Percentiles rank a stretch among this genome's conserved stretches.
These are phyloP conservation scores for Spathaspora sp. DNA, from an alignment of 805 yeast species.

Conservation along the genomic window DNA sequence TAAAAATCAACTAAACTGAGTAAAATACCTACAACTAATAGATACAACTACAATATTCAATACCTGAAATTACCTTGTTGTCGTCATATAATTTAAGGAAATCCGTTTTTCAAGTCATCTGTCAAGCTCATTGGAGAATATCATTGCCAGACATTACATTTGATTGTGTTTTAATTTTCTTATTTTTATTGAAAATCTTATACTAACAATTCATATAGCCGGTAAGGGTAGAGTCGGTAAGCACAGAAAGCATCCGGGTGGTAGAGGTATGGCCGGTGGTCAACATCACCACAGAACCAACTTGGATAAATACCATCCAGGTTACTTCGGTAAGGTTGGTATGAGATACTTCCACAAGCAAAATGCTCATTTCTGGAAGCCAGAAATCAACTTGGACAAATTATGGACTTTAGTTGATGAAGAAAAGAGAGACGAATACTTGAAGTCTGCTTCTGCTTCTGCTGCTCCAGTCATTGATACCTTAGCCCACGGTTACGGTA, in stretches of 20 bases:
- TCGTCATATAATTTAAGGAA: too few relatives aligned
- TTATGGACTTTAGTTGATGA: slow-evolving; percentile 95
- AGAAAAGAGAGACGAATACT: slow-evolving; percentile 91
- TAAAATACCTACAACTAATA: background rate
- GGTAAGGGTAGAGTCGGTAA: slow-evolving; percentile 99
- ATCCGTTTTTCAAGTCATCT: too few relatives aligned
- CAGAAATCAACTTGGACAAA: slow-evolving; percentile 96
- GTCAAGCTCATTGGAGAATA: too few relatives aligned
- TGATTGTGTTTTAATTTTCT: background rate
- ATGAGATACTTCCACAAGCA: slow-evolving; percentile 99
- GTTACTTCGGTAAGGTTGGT: slow-evolving; percentile 99
- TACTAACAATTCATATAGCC: slow-evolving; percentile 50
- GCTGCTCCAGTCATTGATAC: slow-evolving; percentile 99
- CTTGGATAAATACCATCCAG: slow-evolving; percentile 99
- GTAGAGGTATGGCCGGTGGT: slow-evolving; percentile 99
- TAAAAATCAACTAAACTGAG: background rate
- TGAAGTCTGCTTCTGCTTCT: slow-evolving; percentile 75
- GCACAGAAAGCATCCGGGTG: slow-evolving; percentile 99
- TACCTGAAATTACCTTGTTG: too few relatives aligned
- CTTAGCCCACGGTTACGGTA: slow-evolving; percentile 99
- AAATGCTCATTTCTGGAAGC: slow-evolving; percentile 93
- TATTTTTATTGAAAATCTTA: background rate
- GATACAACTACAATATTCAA: background rate
- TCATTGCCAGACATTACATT: background rate
- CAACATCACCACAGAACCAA: slow-evolving; percentile 99